These are phyloP conservation scores for Trypanosoma theileri DNA, from an alignment of 208 protist genomes.

Conservation along the genomic window DNA sequence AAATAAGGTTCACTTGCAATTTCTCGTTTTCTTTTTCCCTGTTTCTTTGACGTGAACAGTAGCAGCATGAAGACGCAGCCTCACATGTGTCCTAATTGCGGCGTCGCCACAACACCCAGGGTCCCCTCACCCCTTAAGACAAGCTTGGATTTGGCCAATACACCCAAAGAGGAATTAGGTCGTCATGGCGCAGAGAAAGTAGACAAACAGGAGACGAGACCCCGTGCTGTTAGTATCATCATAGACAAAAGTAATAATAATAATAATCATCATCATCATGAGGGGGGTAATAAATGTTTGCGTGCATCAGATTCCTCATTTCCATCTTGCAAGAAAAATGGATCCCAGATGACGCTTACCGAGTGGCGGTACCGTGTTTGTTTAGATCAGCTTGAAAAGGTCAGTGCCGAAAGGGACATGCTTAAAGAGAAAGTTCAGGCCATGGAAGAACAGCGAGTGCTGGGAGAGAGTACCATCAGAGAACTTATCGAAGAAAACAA, in stretches of 20 bases:
- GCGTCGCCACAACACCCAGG: too few species aligned
- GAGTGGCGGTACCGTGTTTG: not conserved
- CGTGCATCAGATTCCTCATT: not conserved
- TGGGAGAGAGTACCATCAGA: constrained; percentile 6
- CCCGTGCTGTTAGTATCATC: too few species aligned
- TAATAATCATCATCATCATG: not conserved
- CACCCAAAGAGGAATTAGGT: too few species aligned
- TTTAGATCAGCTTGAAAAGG: not conserved
- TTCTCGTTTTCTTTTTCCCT: too few species aligned
- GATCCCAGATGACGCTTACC: not conserved
- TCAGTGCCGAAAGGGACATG: constrained; percentile 1
- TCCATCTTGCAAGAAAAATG: not conserved
- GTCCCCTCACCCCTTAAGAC: too few species aligned
- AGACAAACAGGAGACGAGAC: too few species aligned
- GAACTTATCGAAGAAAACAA: constrained; percentile 27
- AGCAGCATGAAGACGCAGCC: too few species aligned
- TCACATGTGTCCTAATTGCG: too few species aligned
- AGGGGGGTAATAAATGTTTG: not conserved
- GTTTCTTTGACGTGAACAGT: too few species aligned
- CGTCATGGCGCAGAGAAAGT: too few species aligned
- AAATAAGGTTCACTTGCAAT: too few species aligned
- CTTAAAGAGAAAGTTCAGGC: constrained; percentile 4
- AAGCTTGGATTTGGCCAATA: too few species aligned
- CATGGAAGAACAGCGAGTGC: constrained; percentile 17
- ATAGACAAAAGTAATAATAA: not conserved